Conservation (phyloP, 352 stramenopile species). For the Phytophthora capsici region DNA sequence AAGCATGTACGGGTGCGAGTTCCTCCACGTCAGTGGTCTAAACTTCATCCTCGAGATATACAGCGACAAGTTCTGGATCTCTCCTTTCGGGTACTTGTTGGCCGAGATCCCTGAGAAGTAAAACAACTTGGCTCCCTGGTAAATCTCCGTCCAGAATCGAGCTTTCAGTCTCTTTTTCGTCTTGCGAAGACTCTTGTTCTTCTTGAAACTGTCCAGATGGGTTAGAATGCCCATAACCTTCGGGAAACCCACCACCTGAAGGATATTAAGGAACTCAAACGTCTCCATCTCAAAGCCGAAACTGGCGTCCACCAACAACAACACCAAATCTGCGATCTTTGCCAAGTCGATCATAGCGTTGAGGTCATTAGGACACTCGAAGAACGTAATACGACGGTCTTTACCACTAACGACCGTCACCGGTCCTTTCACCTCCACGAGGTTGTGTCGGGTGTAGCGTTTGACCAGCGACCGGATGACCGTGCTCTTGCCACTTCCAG, state of each 20-base stretch:
- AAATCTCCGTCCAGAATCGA: constrained; percentile 99
- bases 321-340: constrained; percentile 99
- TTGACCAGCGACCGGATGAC: constrained; percentile 99
- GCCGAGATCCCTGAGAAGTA: constrained; percentile 98
- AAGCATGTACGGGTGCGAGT: constrained; percentile 99
- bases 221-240: constrained; percentile 99
- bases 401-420: constrained; percentile 99
- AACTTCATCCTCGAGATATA: constrained; percentile 99
- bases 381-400: constrained; percentile 97
- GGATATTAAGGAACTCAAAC: constrained; percentile 99
- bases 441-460: constrained; percentile 99
- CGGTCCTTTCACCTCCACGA: constrained; percentile 96
- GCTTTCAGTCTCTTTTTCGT: constrained; percentile 99
- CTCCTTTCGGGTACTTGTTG: constrained; percentile 99
- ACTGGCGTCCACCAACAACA: constrained; percentile 99
- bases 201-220: constrained; percentile 98
- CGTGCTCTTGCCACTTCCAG: constrained; percentile 97
- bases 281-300: constrained; percentile 99
- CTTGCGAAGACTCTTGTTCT: constrained; percentile 97
- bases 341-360: constrained; percentile 96
- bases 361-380: constrained; percentile 98
- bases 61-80: constrained; percentile 98
- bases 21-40: constrained; percentile 98
- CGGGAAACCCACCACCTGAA: constrained; percentile 93
- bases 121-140: constrained; percentile 95